Evolutionary conservation across 805 yeast genomes (phyloP).

Genomic region (Sugiyamaella mastotermitis): DNA sequence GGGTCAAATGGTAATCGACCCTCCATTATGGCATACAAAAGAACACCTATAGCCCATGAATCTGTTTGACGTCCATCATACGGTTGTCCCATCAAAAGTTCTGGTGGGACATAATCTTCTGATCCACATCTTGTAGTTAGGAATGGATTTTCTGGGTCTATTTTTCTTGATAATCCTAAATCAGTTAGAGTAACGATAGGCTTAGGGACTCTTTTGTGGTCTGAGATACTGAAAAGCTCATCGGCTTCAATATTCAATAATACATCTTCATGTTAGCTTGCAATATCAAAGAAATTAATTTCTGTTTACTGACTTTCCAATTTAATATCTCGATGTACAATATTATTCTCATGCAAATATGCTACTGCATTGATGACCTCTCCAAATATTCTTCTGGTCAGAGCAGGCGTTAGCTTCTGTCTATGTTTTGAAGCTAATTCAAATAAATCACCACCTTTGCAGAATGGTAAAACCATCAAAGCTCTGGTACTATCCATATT

Average conservation of each 20-base stretch:
- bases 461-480: slow-evolving; percentile 63
- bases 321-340: slow-evolving; percentile 89
- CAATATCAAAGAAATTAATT: too few species aligned
- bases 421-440: slow-evolving; percentile 47
- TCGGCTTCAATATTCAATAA: slow-evolving; percentile 33
- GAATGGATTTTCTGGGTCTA: slow-evolving; percentile 54
- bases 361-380: slow-evolving; percentile 66
- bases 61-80: slow-evolving; percentile 91
- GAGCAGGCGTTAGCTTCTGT: slow-evolving; percentile 39
- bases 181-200: slow-evolving; percentile 66
- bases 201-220: slow-evolving; percentile 11
- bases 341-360: slow-evolving; percentile 59
- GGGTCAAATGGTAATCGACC: slow-evolving; percentile 89
- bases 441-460: slow-evolving; percentile 81
- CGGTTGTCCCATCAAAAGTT: slow-evolving; percentile 78
- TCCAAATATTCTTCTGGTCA: slow-evolving; percentile 57
- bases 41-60: slow-evolving; percentile 92
- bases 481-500: slow-evolving; percentile 34
- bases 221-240: slow-evolving; percentile 26
- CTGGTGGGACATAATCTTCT: slow-evolving; percentile 95
- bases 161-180: slow-evolving; percentile 76
- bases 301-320: slow-evolving; percentile 59
- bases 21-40: slow-evolving; percentile 79
- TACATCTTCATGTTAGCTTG: slow-evolving; percentile 22
- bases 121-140: slow-evolving; percentile 91